Evolutionary conservation across 2,329 filamentous ascomycete genomes (phyloP).

Genomic region (Trichoderma arundinaceum): DNA sequence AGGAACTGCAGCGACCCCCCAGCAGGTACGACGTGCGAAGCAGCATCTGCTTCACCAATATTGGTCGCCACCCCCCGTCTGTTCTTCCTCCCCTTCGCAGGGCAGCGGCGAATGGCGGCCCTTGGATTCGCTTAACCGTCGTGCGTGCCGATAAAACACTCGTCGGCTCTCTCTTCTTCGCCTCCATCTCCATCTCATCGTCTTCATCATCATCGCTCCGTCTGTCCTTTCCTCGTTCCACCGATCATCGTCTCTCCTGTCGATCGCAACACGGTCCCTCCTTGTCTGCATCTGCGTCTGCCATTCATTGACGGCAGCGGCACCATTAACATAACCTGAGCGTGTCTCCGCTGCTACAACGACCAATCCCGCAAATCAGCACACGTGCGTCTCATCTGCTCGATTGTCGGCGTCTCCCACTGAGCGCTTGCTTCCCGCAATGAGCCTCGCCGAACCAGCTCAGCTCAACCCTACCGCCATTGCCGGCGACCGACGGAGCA

Average conservation of each 20-base stretch:
- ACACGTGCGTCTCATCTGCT: constrained; percentile 13
- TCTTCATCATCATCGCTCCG: constrained; percentile 14
- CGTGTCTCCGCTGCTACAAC: not conserved
- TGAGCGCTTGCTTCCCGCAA: constrained; percentile 30
- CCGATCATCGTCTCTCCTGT: constrained; percentile 27
- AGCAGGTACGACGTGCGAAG: constrained; percentile 32
- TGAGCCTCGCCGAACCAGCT: constrained; percentile 42
- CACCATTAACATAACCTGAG: not conserved
- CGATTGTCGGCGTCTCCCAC: not conserved
- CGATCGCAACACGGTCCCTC: constrained; percentile 25
- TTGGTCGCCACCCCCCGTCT: constrained; percentile 31
- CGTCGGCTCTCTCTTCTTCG: constrained; percentile 9
- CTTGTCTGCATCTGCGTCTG: not conserved
- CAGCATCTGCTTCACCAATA: constrained; percentile 33
- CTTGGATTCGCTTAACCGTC: constrained; percentile 27
- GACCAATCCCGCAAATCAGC: constrained; percentile 1
- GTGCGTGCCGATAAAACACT: constrained; percentile 28
- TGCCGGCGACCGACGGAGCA: constrained; percentile 32
- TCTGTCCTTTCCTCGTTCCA: constrained; percentile 14
- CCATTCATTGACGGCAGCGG: not conserved
- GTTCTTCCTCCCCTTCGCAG: constrained; percentile 25
- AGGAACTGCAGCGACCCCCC: constrained; percentile 27
- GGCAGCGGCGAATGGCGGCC: constrained; percentile 31
- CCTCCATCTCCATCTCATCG: constrained; percentile 8
- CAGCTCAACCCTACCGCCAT: constrained; percentile 29